Evolutionary conservation across 345 rosid species (phyloP).

Genomic region (Hibiscus syriacus): DNA sequence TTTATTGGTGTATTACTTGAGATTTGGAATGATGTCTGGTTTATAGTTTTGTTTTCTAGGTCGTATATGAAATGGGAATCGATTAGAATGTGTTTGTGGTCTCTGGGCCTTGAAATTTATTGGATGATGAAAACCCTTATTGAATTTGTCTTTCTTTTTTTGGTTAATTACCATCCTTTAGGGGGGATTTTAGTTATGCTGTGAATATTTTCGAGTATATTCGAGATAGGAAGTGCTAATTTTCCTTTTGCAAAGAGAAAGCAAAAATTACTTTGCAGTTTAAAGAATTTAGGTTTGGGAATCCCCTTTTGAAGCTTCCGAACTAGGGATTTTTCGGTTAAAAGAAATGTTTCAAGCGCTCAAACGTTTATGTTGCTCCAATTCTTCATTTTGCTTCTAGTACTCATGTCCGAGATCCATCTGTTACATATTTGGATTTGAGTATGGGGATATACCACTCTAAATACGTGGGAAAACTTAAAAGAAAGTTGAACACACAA

Average conservation of each 20-base stretch:
- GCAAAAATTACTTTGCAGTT: background rate
- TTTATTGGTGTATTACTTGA: background rate
- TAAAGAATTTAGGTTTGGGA: background rate
- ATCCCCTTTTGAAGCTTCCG: background rate
- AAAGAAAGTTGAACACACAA: background rate
- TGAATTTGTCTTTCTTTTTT: background rate
- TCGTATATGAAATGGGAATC: background rate
- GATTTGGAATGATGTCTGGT: background rate
- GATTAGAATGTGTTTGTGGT: background rate
- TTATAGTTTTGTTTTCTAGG: background rate
- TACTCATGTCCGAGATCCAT: no score
- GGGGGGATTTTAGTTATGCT: background rate
- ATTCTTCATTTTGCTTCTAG: background rate
- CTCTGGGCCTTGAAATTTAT: background rate
- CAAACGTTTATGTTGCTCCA: background rate
- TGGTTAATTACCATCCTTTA: background rate
- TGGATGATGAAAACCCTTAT: background rate
- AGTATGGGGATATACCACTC: no score
- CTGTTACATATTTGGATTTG: no score
- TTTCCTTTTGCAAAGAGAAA: background rate
- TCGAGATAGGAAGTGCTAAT: background rate
- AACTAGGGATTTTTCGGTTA: background rate
- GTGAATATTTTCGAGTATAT: background rate
- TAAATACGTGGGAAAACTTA: background rate
- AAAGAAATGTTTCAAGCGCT: background rate